These are phyloP conservation scores for Nitzschia inconspicua DNA, from an alignment of 108 stramenopile genomes.

Conservation along the genomic window DNA sequence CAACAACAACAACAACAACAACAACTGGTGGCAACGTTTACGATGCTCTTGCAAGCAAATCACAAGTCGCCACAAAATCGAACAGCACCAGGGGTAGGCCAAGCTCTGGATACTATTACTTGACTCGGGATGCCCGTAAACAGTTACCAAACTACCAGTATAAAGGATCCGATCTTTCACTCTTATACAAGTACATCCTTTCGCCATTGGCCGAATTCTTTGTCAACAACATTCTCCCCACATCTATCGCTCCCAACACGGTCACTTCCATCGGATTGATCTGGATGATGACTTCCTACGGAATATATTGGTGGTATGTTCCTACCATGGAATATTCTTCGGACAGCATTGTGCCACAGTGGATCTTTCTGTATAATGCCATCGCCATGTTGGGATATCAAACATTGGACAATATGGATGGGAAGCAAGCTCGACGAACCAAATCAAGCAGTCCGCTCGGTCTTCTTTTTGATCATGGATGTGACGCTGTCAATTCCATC, in stretches of 20 bases:
- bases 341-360: constrained; percentile 45
- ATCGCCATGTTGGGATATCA: constrained; percentile 91
- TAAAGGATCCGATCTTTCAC: constrained; percentile 65
- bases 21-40: neutral
- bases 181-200: constrained; percentile 78
- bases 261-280: constrained; percentile 83
- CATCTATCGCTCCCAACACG: constrained; percentile 86
- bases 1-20: neutral
- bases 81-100: neutral
- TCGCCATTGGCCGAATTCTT: constrained; percentile 78
- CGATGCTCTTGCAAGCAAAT: neutral
- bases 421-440: constrained; percentile 95
- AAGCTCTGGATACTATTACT: constrained; percentile 4
- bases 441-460: constrained; percentile 88
- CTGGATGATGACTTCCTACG: constrained; percentile 75
- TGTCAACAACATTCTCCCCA: constrained; percentile 69
- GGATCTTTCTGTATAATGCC: constrained; percentile 85
- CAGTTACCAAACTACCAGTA: constrained; percentile 65
- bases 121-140: constrained; percentile 30
- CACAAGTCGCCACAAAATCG: neutral
- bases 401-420: constrained; percentile 98
- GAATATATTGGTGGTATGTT: constrained; percentile 58
- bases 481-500: constrained; percentile 89
- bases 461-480: constrained; percentile 96
- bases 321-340: constrained; percentile 28